Evolutionary conservation across 2,329 filamentous ascomycete genomes (phyloP).

Genomic region (Aotearoamyces nothofagi): DNA sequence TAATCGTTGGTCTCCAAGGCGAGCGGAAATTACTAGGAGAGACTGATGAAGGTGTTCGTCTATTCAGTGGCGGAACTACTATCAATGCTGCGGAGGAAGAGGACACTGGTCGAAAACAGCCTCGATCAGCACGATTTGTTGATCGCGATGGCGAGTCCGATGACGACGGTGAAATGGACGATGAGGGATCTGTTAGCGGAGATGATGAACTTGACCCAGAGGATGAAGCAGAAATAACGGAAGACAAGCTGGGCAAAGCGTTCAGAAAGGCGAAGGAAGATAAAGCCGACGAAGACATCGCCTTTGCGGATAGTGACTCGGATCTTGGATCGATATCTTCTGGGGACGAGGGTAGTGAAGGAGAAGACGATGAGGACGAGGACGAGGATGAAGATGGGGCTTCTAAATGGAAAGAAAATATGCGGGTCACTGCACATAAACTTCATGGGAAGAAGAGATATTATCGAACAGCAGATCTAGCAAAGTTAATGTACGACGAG

Average conservation of each 20-base stretch:
- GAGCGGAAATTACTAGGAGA: conserved; percentile 72
- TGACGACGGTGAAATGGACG: conserved; percentile 33
- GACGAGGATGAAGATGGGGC: conserved; percentile 58
- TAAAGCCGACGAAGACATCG: conserved; percentile 53
- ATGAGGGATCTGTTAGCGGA: conserved; percentile 39
- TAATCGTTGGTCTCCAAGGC: conserved; percentile 79
- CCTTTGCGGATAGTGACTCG: conserved; percentile 93
- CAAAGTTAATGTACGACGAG: conserved; percentile 78
- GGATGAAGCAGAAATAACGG: conserved; percentile 40
- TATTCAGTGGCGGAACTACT: conserved; percentile 67
- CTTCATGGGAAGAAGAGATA: conserved; percentile 55
- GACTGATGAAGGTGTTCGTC: conserved; percentile 64
- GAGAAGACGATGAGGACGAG: conserved; percentile 27
- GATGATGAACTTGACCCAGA: conserved; percentile 34
- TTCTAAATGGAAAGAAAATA: conserved; percentile 76
- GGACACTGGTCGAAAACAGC: conserved; percentile 45
- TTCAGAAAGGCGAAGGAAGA: conserved; percentile 38
- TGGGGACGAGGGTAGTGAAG: conserved; percentile 33
- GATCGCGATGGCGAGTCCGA: conserved; percentile 43
- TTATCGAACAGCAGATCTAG: conserved; percentile 70
- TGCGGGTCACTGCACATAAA: conserved; percentile 58
- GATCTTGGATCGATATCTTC: conserved; percentile 87
- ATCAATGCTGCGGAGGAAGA: conserved; percentile 44
- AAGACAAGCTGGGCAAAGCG: conserved; percentile 43
- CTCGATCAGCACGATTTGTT: conserved; percentile 40